Evolutionary conservation across 176 grass and related monocot species (phyloP).

Genomic region (Ensete glaucum): DNA sequence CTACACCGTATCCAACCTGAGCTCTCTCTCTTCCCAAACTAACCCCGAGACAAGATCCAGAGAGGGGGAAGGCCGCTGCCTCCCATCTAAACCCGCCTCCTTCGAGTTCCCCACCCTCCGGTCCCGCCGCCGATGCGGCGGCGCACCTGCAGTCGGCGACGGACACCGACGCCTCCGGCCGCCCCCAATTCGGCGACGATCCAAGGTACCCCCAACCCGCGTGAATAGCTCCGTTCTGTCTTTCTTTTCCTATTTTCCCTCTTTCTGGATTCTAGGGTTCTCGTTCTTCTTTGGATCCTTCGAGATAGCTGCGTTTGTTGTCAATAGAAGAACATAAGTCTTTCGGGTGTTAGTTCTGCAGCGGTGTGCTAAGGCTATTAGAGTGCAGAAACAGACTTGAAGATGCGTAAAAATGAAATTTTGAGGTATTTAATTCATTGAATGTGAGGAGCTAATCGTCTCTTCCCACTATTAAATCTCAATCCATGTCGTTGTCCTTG

Average conservation of each 20-base stretch:
- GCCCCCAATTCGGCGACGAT: not conserved
- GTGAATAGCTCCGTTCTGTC: not conserved
- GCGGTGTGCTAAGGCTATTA: not conserved
- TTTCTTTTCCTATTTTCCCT: not conserved
- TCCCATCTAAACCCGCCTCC: not conserved
- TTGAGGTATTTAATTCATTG: not conserved
- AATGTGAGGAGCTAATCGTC: no score
- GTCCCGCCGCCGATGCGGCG: not conserved
- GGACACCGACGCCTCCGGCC: not conserved
- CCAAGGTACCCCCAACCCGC: not conserved
- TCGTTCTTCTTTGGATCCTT: not conserved
- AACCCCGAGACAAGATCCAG: constrained; percentile 7
- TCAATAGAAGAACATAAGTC: not conserved
- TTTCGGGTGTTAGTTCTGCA: not conserved
- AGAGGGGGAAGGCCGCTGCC: not conserved
- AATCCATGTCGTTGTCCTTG: not conserved
- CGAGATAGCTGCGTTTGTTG: not conserved
- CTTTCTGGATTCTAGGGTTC: not conserved
- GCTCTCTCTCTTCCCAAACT: constrained; percentile 8
- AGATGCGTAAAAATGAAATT: not conserved
- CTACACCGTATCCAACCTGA: not conserved
- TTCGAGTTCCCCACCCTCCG: not conserved
- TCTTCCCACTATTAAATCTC: not conserved
- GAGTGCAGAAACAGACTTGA: not conserved
- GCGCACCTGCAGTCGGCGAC: not conserved